Evolutionary conservation across 257 asterid species (phyloP).

Genomic region (Nyctanthes arbortristis): DNA sequence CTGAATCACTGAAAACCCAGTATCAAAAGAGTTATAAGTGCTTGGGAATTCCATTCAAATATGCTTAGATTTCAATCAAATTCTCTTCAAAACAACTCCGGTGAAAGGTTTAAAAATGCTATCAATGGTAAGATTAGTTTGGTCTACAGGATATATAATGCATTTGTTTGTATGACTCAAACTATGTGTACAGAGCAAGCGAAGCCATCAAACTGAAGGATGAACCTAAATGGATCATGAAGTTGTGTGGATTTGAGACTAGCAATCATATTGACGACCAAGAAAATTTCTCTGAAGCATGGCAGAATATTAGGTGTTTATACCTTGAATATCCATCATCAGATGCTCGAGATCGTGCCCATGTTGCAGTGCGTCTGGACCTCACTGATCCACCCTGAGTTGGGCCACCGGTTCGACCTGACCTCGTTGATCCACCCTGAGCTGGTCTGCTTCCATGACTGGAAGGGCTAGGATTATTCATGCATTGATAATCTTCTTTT

Average conservation of each 20-base stretch:
- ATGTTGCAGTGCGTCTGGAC: slow-evolving; percentile 92
- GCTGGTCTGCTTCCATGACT: slow-evolving; percentile 34
- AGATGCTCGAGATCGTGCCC: slow-evolving; percentile 80
- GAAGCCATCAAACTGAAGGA: background rate
- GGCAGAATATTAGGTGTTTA: background rate
- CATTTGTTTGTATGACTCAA: background rate
- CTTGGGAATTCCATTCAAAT: slow-evolving; percentile 5
- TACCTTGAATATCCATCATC: slow-evolving; percentile 95
- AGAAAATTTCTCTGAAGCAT: slow-evolving; percentile 2
- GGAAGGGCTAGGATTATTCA: slow-evolving; percentile 52
- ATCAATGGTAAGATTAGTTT: background rate
- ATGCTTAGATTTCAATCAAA: slow-evolving; percentile 4
- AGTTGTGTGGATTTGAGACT: background rate
- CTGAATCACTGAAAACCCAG: slow-evolving; percentile 64
- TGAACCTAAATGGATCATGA: background rate
- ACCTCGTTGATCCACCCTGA: slow-evolving; percentile 39
- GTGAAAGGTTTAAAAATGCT: background rate
- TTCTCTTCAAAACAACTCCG: background rate
- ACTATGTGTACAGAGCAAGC: background rate
- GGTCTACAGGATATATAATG: background rate
- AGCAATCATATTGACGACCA: background rate
- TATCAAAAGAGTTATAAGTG: slow-evolving; percentile 20
- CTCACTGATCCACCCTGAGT: slow-evolving; percentile 53
- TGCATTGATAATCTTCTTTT: slow-evolving; percentile 75
- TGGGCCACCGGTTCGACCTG: slow-evolving; percentile 59